Conservation (phyloP, 352 stramenopile genomes). For the Pythium phragmiticola region DNA sequence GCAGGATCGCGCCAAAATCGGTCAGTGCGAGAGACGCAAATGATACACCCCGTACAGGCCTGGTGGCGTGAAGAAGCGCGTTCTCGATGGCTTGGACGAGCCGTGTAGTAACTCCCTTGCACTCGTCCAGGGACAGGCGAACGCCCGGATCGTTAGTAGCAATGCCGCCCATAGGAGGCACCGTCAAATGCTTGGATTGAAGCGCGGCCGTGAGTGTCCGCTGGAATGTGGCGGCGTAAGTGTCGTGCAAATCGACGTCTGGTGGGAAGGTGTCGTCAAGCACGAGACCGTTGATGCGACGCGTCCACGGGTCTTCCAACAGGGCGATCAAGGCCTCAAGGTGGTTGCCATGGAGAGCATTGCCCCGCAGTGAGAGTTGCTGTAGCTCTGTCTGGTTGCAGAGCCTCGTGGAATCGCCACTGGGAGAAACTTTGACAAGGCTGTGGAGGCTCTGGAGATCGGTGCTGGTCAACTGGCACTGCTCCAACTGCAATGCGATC, state of each 20-base stretch:
- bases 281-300: background rate
- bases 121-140: background rate
- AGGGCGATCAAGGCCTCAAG: background rate
- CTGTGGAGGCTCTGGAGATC: constrained; percentile 1
- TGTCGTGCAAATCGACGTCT: background rate
- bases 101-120: background rate
- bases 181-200: too few relatives aligned
- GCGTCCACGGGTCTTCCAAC: background rate
- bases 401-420: background rate
- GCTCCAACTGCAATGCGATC: background rate
- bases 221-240: constrained; percentile 1
- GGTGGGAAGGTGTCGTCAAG: background rate
- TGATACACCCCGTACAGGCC: background rate
- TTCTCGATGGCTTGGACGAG: background rate
- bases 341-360: background rate
- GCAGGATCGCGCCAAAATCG: background rate
- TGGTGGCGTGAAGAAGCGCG: background rate
- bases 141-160: background rate
- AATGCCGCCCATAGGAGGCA: too few relatives aligned
- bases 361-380: background rate
- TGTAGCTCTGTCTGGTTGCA: background rate
- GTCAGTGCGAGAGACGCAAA: background rate
- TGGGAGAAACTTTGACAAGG: background rate
- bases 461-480: background rate
- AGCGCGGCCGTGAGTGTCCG: background rate